phyloP scores from a whole-genome alignment of 2,329 filamentous ascomycete genomes.

The Claviceps pazoutovae region DNA sequence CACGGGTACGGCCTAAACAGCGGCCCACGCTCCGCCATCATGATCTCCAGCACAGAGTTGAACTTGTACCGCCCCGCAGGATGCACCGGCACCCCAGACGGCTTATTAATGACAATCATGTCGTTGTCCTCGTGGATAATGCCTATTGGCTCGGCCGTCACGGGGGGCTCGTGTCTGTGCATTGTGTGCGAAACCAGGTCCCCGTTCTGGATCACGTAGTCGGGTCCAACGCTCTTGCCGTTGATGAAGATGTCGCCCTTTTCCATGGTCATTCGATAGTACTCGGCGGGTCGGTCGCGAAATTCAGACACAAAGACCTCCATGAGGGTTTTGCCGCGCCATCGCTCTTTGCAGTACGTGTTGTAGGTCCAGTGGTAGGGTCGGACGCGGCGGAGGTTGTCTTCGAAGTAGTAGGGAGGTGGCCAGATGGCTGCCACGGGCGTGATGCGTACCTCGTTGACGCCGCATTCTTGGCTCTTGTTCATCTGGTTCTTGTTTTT shows the following conservation, averaged over 20 bases:
- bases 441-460: neutral
- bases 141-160: constrained; percentile 64
- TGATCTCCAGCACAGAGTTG: constrained; percentile 88
- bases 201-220: constrained; percentile 70
- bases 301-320: constrained; percentile 91
- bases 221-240: constrained; percentile 51
- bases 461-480: neutral
- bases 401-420: constrained; percentile 68
- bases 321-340: constrained; percentile 67
- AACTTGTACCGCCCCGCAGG: constrained; percentile 90
- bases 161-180: constrained; percentile 90
- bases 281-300: constrained; percentile 69
- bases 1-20: constrained; percentile 53
- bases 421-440: constrained; percentile 25
- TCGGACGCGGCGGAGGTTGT: constrained; percentile 65
- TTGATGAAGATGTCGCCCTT: constrained; percentile 69
- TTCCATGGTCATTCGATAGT: constrained; percentile 78
- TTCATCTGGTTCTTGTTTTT: neutral
- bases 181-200: constrained; percentile 85
- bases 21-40: constrained; percentile 57
- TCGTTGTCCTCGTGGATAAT: constrained; percentile 85
- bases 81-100: constrained; percentile 86
- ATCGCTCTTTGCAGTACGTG: constrained; percentile 86
- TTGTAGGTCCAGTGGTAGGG: constrained; percentile 94
- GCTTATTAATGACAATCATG: constrained; percentile 95